Percentiles rank a stretch among this genome's conserved stretches.
phyloP scores from a whole-genome alignment of 306 rosid genomes.

The Vigna reflexopilosa region DNA sequence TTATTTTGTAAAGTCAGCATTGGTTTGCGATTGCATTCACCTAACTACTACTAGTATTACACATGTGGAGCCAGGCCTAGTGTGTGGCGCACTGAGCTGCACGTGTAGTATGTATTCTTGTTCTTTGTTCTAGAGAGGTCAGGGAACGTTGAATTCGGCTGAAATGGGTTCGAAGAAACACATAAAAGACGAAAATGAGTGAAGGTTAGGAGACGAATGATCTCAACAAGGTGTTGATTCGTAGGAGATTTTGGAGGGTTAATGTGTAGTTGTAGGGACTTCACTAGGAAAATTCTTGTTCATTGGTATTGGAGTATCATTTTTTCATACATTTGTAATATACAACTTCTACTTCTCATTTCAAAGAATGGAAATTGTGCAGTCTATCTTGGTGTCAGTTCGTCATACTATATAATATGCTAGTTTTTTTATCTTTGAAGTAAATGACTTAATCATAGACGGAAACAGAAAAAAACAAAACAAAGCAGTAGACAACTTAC shows the following conservation, averaged over 20 bases:
- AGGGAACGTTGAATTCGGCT: conserved; percentile 10
- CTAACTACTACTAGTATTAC: conserved; percentile 9
- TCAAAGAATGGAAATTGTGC: not conserved
- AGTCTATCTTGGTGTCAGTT: too few relatives aligned
- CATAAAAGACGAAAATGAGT: not conserved
- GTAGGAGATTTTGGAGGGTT: conserved; percentile 22
- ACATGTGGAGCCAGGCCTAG: not conserved
- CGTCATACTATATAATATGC: too few relatives aligned
- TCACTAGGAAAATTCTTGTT: conserved; percentile 45
- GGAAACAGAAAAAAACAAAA: too few relatives aligned
- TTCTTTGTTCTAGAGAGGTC: not conserved
- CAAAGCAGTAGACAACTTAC: too few relatives aligned
- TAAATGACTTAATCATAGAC: too few relatives aligned
- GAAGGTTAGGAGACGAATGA: conserved; percentile 11
- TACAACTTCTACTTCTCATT: conserved; percentile 24
- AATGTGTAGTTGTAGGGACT: conserved; percentile 32
- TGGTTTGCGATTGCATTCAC: conserved; percentile 12
- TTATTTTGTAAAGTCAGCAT: conserved; percentile 38
- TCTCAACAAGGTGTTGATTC: conserved; percentile 28
- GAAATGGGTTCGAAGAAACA: conserved; percentile 6
- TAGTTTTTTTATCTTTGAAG: too few relatives aligned
- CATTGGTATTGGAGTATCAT: conserved; percentile 36
- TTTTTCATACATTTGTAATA: conserved; percentile 51
- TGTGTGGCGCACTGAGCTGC: not conserved
- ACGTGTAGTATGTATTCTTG: conserved; percentile 27